phyloP scores from a whole-genome alignment of 2,329 filamentous ascomycete genomes.

The Pyricularia sp. region DNA sequence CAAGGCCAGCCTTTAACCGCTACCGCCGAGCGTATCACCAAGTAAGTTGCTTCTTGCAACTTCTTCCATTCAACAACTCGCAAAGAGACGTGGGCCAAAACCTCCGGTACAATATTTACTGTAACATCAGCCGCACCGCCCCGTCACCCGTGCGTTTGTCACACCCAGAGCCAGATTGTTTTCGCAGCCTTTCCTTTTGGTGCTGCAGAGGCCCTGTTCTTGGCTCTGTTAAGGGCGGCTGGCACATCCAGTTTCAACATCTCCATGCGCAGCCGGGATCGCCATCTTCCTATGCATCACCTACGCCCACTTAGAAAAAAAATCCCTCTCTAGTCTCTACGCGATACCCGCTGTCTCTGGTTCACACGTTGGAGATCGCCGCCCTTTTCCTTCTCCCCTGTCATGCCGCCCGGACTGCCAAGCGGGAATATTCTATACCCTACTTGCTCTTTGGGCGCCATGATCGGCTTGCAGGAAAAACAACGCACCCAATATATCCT shows the following conservation, averaged over 20 bases:
- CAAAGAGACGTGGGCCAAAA: not conserved
- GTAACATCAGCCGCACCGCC: not conserved
- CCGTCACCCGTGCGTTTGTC: not conserved
- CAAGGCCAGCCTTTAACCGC: not conserved
- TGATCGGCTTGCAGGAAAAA: not conserved
- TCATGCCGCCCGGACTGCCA: not conserved
- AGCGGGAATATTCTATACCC: not conserved
- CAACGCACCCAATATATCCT: not conserved
- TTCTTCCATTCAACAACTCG: not conserved
- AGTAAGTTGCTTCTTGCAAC: not conserved
- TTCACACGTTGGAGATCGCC: not conserved
- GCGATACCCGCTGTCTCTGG: conserved; percentile 4
- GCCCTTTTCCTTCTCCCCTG: not conserved
- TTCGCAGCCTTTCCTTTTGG: not conserved
- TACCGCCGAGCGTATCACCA: not conserved
- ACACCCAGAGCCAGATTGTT: not conserved
- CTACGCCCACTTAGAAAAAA: conserved; percentile 1
- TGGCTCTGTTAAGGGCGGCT: conserved; percentile 16
- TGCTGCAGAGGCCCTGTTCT: conserved; percentile 1
- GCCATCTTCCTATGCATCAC: conserved; percentile 13
- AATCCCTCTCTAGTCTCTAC: not conserved
- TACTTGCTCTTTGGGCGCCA: not conserved
- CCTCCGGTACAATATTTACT: not conserved
- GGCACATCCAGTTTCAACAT: conserved; percentile 20
- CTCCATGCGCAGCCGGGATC: conserved; percentile 19